phyloP scores from a whole-genome alignment of 139 green algal species.

The Astrephomene gubernaculifera region DNA sequence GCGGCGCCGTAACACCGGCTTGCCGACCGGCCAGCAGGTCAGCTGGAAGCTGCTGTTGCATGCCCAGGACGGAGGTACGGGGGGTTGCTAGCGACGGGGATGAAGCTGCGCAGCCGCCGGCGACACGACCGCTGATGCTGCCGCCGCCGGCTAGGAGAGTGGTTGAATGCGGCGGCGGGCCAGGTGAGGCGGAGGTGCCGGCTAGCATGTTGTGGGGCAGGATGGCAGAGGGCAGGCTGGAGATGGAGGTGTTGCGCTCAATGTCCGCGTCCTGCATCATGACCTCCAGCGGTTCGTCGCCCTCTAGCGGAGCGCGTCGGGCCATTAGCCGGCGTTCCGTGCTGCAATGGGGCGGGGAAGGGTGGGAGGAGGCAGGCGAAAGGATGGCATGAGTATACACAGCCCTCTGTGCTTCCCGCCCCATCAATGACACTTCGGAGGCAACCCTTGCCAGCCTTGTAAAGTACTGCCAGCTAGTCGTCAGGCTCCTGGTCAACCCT shows the following conservation, averaged over 20 bases:
- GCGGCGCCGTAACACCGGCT: background rate
- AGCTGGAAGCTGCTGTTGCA: background rate
- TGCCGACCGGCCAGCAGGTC: background rate
- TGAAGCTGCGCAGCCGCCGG: background rate
- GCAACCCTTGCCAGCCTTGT: background rate
- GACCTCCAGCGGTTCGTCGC: conserved; percentile 6
- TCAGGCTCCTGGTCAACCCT: background rate
- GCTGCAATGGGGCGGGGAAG: background rate
- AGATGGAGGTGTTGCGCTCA: conserved; percentile 6
- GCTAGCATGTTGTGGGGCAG: background rate
- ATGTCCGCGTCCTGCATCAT: conserved; percentile 29
- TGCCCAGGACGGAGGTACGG: background rate
- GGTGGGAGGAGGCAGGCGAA: background rate
- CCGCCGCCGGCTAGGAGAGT: background rate
- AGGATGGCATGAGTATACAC: background rate
- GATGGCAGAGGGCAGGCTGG: conserved; percentile 23
- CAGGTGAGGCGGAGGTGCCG: background rate
- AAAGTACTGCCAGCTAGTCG: background rate
- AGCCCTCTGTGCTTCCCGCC: background rate
- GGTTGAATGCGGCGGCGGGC: background rate
- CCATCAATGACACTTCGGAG: background rate
- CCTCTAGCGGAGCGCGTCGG: conserved; percentile 19
- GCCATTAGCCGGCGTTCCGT: conserved; percentile 27
- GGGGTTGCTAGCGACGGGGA: background rate
- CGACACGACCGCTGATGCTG: background rate